Conservation (phyloP, 768 basidiomycete species). For the Suillus paluster region DNA sequence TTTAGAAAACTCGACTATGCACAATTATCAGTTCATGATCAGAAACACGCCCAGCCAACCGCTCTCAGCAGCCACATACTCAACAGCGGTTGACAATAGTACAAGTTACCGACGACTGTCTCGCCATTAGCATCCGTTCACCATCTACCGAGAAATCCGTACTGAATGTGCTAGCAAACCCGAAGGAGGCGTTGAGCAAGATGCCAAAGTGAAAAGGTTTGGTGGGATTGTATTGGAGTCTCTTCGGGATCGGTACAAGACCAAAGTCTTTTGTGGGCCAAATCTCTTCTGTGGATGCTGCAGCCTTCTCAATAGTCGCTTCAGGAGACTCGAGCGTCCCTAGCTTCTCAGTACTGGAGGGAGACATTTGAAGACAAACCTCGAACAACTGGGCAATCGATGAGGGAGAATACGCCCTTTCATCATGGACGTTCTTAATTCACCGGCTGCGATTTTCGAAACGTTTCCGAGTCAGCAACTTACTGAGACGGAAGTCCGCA, state of each 20-base stretch:
- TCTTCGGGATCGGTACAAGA: conserved; percentile 64
- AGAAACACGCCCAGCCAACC: background rate
- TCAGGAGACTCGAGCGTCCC: background rate
- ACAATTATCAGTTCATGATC: background rate
- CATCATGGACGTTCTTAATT: background rate
- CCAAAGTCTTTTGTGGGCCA: conserved; percentile 53
- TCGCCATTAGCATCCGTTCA: background rate
- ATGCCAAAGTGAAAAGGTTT: conserved; percentile 57
- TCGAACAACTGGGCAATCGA: background rate
- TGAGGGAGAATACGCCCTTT: background rate
- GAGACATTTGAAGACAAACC: conserved; percentile 17
- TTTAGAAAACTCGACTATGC: conserved; percentile 38
- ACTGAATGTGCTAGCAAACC: conserved; percentile 58
- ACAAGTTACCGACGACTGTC: conserved; percentile 73
- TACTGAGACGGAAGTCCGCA: background rate
- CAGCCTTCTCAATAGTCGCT: background rate
- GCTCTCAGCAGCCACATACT: conserved; percentile 45
- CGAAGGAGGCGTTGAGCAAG: conserved; percentile 61
- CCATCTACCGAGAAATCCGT: conserved; percentile 6
- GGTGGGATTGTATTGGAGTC: conserved; percentile 54
- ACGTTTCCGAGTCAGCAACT: background rate
- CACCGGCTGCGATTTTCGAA: too few species aligned
- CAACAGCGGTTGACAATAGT: conserved; percentile 82
- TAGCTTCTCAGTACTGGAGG: conserved; percentile 13
- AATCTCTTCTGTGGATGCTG: background rate